Evolutionary conservation across 2,329 filamentous ascomycete species (phyloP), one percentile per base, ranked within the genome.

Genomic region (Rachicladosporium sp.): DNA sequence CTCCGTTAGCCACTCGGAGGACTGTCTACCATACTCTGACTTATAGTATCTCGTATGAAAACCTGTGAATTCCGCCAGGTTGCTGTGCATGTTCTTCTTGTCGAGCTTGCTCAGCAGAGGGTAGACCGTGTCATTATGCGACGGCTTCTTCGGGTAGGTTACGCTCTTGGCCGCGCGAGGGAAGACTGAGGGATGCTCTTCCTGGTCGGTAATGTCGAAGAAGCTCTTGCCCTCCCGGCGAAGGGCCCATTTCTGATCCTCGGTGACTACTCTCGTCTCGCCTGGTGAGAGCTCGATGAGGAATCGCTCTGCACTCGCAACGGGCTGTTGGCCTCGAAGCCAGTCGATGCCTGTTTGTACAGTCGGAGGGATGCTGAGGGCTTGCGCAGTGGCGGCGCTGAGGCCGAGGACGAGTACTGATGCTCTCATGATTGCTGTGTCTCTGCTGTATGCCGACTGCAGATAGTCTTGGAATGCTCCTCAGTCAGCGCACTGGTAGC

Each of bases 211-310:
- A 55, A 96, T 88, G 64, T 96, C 89, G 73, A 96, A 93, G 70
- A 96, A 96, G 54, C 80, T 82, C 50, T 80, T 71, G 53, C 87
- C 87, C 57, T 83, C 73, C 50, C 86, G 73, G 55, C 82, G 80
- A 47, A 96, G 67, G 61, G 80, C 78, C 87, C 89, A 95, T 65
- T 96, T 98, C 66, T 95, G 79, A 29, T 94, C 84, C 54, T 96
- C 89, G 0, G 85, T 93, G 27, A 95, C 80, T 82, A 84, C 91
- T 69, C 73, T 69, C 15, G 80, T 88, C 58, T 89, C 73, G 41
- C 83, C 86, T 3, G 86, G 86, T n/a, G 76, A 73, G 19, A 91
- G 70, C 67, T 96, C 88, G 47, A 98, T 78, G 35, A 93, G 70
- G 60, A 74, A 91, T 50, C 70, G 69, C 52, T 80, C 73, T 15